Conservation (phyloP, 768 basidiomycete genomes). For the Trametes sanguinea region DNA sequence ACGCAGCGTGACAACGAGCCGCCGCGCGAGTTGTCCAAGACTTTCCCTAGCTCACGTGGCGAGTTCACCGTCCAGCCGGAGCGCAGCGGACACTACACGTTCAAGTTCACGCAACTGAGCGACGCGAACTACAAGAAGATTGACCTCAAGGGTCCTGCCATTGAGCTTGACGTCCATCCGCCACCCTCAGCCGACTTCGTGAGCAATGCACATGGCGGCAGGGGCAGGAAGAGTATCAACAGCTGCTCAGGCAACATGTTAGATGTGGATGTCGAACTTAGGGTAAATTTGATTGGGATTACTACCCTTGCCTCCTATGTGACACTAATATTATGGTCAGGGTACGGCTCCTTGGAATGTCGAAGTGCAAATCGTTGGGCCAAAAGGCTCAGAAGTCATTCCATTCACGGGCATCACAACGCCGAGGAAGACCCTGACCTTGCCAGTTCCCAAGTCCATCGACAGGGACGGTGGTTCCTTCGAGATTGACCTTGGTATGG, state of each 20-base stretch:
- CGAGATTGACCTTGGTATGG: slow-evolving; percentile 74
- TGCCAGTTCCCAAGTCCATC: slow-evolving; percentile 69
- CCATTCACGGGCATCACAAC: slow-evolving; percentile 56
- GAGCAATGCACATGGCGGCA: slow-evolving; percentile 40
- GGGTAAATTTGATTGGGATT: slow-evolving; percentile 45
- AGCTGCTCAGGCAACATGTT: slow-evolving; percentile 81
- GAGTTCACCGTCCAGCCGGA: slow-evolving; percentile 87
- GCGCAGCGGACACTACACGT: slow-evolving; percentile 85
- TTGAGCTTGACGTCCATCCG: slow-evolving; percentile 89
- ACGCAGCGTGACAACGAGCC: slow-evolving; percentile 71
- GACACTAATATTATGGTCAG: slow-evolving; percentile 37
- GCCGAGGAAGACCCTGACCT: slow-evolving; percentile 53
- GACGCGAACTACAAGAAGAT: slow-evolving; percentile 84
- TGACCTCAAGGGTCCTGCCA: slow-evolving; percentile 70
- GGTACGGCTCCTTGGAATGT: slow-evolving; percentile 92
- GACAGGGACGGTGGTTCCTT: slow-evolving; percentile 72
- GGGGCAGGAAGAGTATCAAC: slow-evolving; percentile 58
- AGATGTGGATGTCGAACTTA: slow-evolving; percentile 77
- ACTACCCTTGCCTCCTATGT: too few relatives aligned
- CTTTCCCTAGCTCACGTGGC: slow-evolving; percentile 69
- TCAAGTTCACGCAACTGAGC: slow-evolving; percentile 75
- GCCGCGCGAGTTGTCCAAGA: slow-evolving; percentile 57
- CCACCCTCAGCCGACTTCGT: slow-evolving; percentile 78
- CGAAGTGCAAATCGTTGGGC: slow-evolving; percentile 78
- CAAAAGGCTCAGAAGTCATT: slow-evolving; percentile 62